Base-by-base conservation (phyloP, 352 stramenopile genomes). In the Globisporangium radiosum region DNA sequence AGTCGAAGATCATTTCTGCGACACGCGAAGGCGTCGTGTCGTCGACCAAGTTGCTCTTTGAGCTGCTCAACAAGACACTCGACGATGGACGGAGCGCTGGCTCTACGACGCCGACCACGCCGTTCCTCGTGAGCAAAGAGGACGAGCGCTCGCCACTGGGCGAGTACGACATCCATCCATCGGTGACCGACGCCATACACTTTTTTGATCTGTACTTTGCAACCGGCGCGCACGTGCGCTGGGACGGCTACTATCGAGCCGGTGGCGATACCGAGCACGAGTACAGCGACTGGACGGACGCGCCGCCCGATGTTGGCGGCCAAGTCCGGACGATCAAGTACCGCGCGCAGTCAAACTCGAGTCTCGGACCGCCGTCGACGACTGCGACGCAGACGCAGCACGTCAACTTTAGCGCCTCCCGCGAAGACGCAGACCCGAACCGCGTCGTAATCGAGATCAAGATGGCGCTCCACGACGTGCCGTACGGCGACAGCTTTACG, bases 1-100 rank as follows among this genome's bases (percentile, higher is more conserved):
- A 94, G 66, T 92, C 81, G 40, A 94, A 92, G 69, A 94, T 94
- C 56, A 91, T 94, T 44, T 89, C 82, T 0, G 78, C 84, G 13
- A 94, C 82, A 42, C 67, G 72, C 11, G 81, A 88, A 50, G 76
- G 78, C 25, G 75, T 88, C 53, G 62, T 33, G 37, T 76, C 74
- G 45, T 88, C 78, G 8, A 75, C 70, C 4, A 76, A 72, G 25
- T 62, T 88, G 37, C 73, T 75, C 55, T 87, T 85, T 53, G 75
- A 91, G 40, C 60, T 81, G 56, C 73, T 88, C 45, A 87, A 88
- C 54, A 75, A 74, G 44, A 74, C 60, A 25, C 63, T 89, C 38
- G 68, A 75, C 59, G 10, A 42, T 25, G 4, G 17, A 37, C 5
- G 63, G 67, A 7, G 70, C 51, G 2, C 48, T 52, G 8, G 9